Evolutionary conservation across 2,329 filamentous ascomycete species (phyloP).

Genomic region (Ramularia collo-cygni): DNA sequence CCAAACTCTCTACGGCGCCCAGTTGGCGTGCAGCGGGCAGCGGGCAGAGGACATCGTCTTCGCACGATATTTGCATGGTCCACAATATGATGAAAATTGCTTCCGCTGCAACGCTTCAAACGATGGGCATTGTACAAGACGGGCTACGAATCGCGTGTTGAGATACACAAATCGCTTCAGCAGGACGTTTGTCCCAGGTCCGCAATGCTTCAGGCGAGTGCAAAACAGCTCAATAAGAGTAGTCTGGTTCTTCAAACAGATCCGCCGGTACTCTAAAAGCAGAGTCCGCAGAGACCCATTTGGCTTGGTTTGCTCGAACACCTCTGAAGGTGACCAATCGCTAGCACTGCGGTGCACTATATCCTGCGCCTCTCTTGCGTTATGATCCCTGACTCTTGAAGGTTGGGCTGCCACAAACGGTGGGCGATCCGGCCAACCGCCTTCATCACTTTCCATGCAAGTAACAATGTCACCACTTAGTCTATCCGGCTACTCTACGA

Average conservation of each 20-base stretch:
- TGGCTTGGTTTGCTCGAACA: constrained; percentile 3
- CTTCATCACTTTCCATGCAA: too few species aligned
- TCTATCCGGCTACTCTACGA: too few species aligned
- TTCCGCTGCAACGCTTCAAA: not conserved
- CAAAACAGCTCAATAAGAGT: not conserved
- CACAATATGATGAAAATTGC: too few species aligned
- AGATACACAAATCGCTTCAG: too few species aligned
- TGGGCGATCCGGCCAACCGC: constrained; percentile 4
- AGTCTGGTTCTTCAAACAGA: not conserved
- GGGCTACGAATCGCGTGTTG: too few species aligned
- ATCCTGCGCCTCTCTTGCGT: constrained; percentile 21
- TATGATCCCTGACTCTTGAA: constrained; percentile 18
- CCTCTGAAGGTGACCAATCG: constrained; percentile 9
- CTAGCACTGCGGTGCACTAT: constrained; percentile 7
- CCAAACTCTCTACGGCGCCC: constrained; percentile 8
- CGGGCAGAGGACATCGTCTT: constrained; percentile 9
- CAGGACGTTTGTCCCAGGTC: not conserved
- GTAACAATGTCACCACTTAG: too few species aligned
- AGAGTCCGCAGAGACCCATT: constrained; percentile 4
- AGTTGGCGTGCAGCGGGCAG: constrained; percentile 7
- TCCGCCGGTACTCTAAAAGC: constrained; percentile 6
- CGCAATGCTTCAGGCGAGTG: not conserved
- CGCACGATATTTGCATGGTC: constrained; percentile 1
- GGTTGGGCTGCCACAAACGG: constrained; percentile 20
- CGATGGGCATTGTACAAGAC: not conserved